phyloP scores from a whole-genome alignment of 23 red algal species.

The Gracilaria caudata region DNA sequence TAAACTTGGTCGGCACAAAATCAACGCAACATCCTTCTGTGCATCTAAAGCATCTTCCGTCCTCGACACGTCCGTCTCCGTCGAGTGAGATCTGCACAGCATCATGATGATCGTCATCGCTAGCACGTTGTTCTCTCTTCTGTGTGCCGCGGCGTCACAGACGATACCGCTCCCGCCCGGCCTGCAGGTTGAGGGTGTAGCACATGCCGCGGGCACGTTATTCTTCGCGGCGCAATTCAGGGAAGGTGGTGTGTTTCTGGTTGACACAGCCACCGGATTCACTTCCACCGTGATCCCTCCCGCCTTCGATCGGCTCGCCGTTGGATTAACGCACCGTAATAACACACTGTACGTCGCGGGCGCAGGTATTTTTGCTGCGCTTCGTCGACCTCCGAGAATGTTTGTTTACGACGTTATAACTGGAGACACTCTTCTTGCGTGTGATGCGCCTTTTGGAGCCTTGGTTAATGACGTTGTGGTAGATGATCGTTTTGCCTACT shows the following conservation, averaged over 20 bases:
- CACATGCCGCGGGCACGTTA: not conserved
- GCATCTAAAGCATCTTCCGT: no score
- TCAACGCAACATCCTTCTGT: no score
- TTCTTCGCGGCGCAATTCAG: not conserved
- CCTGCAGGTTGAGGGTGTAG: not conserved
- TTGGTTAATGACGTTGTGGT: slow-evolving; percentile 38
- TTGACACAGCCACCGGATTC: not conserved
- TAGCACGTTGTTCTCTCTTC: no score
- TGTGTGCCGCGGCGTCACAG: no score
- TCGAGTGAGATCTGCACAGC: no score
- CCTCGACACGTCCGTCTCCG: no score
- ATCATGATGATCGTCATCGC: no score
- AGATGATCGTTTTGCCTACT: slow-evolving; percentile 18
- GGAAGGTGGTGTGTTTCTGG: not conserved
- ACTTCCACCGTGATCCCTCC: not conserved
- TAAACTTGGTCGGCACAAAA: no score
- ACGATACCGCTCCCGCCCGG: not conserved
- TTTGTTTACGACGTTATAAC: slow-evolving; percentile 29
- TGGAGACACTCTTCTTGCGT: not conserved
- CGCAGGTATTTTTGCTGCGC: not conserved
- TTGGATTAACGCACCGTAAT: not conserved
- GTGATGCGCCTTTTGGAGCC: not conserved
- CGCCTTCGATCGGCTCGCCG: not conserved
- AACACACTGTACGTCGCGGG: slow-evolving; percentile 33
- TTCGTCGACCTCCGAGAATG: not conserved